phyloP scores from a whole-genome alignment of 2,329 filamentous ascomycete genomes.

The Helicocarpus griseus region DNA sequence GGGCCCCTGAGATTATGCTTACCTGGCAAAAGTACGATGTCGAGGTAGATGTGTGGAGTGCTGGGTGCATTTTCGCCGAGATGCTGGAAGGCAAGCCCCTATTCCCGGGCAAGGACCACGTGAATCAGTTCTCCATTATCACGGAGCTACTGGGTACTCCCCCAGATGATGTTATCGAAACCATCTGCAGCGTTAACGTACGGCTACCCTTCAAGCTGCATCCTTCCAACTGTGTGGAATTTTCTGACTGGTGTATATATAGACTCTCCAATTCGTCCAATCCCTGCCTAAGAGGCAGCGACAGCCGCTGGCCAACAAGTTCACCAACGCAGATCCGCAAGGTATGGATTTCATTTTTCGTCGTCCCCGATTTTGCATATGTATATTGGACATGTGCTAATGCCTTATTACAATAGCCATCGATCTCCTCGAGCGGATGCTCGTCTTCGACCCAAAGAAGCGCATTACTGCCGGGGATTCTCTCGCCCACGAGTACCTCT shows the following conservation, averaged over 20 bases:
- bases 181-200: slow-evolving; percentile 96
- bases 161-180: slow-evolving; percentile 96
- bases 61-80: slow-evolving; percentile 5
- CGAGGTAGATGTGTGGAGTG: slow-evolving; percentile 96
- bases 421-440: slow-evolving; percentile 89
- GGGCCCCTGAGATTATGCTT: slow-evolving; percentile 98
- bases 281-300: slow-evolving; percentile 91
- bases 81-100: slow-evolving; percentile 75
- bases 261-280: slow-evolving; percentile 96
- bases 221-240: neutral
- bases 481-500: slow-evolving; percentile 83
- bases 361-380: slow-evolving; percentile 6
- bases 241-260: slow-evolving; percentile 5
- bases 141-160: slow-evolving; percentile 93
- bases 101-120: slow-evolving; percentile 97
- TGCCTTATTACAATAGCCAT: slow-evolving; percentile 51
- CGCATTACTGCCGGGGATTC: slow-evolving; percentile 79
- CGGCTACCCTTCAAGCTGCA: slow-evolving; percentile 25
- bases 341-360: slow-evolving; percentile 43
- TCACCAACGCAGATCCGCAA: slow-evolving; percentile 83
- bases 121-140: slow-evolving; percentile 99
- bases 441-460: slow-evolving; percentile 97
- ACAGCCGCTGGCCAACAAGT: slow-evolving; percentile 77
- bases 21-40: slow-evolving; percentile 99
- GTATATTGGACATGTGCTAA: neutral